Conservation (phyloP, 176 grass and related monocot genomes). For the Triticum timopheevii region DNA sequence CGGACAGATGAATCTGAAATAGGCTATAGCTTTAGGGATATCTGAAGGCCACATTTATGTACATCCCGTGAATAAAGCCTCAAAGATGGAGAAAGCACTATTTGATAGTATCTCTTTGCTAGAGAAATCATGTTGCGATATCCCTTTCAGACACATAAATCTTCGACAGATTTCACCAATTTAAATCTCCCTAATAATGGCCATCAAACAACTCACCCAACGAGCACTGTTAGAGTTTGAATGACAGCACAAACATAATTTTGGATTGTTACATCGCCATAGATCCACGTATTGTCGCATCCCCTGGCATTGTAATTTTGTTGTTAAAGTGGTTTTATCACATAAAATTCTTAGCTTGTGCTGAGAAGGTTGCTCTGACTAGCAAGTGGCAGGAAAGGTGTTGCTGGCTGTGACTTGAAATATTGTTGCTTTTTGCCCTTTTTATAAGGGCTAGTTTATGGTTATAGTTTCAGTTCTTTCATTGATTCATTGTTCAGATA, state of each 20-base stretch:
- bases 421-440: background rate
- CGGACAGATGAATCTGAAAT: background rate
- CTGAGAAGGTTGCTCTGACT: background rate
- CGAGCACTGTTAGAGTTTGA: background rate
- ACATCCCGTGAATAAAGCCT: background rate
- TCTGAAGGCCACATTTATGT: background rate
- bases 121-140: background rate
- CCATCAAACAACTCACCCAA: background rate
- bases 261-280: background rate
- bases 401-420: background rate
- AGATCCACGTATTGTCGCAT: conserved; percentile 22
- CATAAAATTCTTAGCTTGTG: background rate
- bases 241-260: conserved; percentile 7
- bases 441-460: background rate
- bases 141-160: background rate
- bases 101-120: background rate
- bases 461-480: conserved; percentile 36
- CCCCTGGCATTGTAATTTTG: conserved; percentile 9
- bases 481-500: conserved; percentile 49
- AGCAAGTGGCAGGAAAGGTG: background rate
- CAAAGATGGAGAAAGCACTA: background rate
- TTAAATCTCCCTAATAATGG: background rate
- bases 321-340: conserved; percentile 6
- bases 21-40: background rate
- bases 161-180: background rate